Percentiles rank a stretch among this genome's conserved stretches.
Evolutionary conservation across 371 early-diverging fungal genomes (phyloP).

Genomic region (Syncephalastrum contaminatum): DNA sequence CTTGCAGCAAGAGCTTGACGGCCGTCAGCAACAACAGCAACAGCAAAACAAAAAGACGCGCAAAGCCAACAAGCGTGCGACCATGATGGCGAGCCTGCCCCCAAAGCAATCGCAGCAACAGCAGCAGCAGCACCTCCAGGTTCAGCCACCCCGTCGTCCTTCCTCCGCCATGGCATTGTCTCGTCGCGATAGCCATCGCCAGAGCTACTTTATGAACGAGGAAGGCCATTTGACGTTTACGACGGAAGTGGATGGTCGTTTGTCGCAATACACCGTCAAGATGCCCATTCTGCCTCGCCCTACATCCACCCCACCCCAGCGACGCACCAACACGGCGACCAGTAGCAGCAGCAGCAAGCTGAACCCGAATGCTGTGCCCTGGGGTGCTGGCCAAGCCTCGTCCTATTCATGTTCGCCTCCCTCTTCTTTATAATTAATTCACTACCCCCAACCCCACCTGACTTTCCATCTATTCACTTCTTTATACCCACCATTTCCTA

Average conservation of each 20-base stretch:
- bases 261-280: constrained; percentile 35
- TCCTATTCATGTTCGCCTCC: no score
- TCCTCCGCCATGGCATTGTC: neutral
- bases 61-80: constrained; percentile 3
- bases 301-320: no score
- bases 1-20: constrained; percentile 16
- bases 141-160: neutral
- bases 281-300: constrained; percentile 14
- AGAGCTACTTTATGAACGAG: constrained; percentile 25
- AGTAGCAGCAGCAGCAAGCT: no score
- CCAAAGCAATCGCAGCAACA: neutral
- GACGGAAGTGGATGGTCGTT: constrained; percentile 39
- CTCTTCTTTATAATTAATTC: no score
- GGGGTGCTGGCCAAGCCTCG: no score
- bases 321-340: no score
- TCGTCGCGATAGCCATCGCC: constrained; percentile 1
- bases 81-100: constrained; percentile 8
- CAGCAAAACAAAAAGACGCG: neutral
- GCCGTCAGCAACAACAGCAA: constrained; percentile 6
- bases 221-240: constrained; percentile 41
- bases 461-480: no score
- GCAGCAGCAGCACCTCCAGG: neutral
- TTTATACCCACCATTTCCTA: no score
- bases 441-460: no score
- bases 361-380: no score